A percentile compares a stretch with the other conserved stretches of the same genome.
Conservation (phyloP, 768 basidiomycete genomes). For the Xerocomellus amylosporus region DNA sequence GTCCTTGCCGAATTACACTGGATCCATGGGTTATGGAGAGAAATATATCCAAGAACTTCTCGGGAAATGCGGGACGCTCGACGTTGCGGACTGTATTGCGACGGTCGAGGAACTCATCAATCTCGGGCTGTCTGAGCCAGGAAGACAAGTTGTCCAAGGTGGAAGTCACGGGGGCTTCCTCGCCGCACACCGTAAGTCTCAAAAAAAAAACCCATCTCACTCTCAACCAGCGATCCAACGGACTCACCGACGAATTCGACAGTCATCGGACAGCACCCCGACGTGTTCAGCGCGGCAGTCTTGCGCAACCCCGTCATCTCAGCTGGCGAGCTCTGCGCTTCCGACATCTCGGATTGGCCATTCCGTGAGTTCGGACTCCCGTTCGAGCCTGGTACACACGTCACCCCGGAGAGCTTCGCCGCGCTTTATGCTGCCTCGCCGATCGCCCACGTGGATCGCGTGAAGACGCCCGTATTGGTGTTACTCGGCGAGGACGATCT, state of each 20-base stretch:
- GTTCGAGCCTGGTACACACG: constrained; percentile 35
- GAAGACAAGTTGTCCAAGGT: constrained; percentile 55
- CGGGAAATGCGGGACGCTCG: constrained; percentile 60
- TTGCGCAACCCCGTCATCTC: constrained; percentile 72
- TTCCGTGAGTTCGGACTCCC: constrained; percentile 40
- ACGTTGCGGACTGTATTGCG: constrained; percentile 63
- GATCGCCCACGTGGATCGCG: constrained; percentile 48
- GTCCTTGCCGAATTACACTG: constrained; percentile 64
- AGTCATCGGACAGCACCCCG: constrained; percentile 66
- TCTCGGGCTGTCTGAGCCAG: constrained; percentile 47
- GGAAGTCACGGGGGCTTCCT: constrained; percentile 75
- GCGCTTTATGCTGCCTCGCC: constrained; percentile 53
- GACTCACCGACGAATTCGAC: neutral
- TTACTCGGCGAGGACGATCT: constrained; percentile 59
- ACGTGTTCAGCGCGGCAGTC: constrained; percentile 58
- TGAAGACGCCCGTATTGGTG: constrained; percentile 54
- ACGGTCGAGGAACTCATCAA: constrained; percentile 49
- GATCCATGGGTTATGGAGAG: constrained; percentile 66
- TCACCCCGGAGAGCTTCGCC: constrained; percentile 45
- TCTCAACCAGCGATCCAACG: neutral
- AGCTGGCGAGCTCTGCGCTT: constrained; percentile 49
- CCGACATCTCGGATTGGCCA: constrained; percentile 71
- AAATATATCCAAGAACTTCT: constrained; percentile 51
- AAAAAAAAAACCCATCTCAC: neutral
- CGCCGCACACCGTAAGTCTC: constrained; percentile 49